Base-by-base conservation (phyloP, 2,329 filamentous ascomycete genomes). In the Aschersonia sp. region DNA sequence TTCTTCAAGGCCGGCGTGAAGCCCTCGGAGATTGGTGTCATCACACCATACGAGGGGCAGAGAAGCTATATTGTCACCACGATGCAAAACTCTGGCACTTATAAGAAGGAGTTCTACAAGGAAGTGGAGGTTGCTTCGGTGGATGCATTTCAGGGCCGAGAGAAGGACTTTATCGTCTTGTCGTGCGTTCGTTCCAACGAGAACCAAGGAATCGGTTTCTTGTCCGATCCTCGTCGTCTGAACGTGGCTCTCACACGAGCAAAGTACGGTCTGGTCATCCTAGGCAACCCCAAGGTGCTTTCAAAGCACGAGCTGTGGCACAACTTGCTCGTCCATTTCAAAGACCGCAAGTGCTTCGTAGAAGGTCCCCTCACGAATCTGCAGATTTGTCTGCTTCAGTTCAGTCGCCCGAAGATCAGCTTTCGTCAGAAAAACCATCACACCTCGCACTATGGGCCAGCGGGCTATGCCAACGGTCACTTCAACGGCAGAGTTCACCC, bases 1-100 rank as follows among this genome's bases (percentile, higher is more conserved):
- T 98, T 98, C 69, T 95, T 98, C 79, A 97, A 95, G 67, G 92
- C 94, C 30, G 90, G 90, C 44, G 92, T 98, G n/a, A 85, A 89
- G 60, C 89, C 92, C 5, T 74, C 76, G 45, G 87, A 90, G 54
- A 97, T 98, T 61, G 92, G 92, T 69, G 92, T 98, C 58, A 97
- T 98, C 60, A 98, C 92, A 12, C 92, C 92, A 47, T 98, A 98
- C 64, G 92, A 98, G 68, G 92, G 92, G 49, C 92, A 98, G 68
- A 84, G 92, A 59, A 95, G 89, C 67, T 98, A 95, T 63, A 89
- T 98, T 54, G 92, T 98, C 50, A 94, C 87, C 62, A 95, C 90
- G n/a, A 97, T 98, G 90, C 92, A 98, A 67, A 88, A 90, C 52
- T 92, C 85, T 10, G 92, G 92, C 46, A 94, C 87, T 0, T 95